Conservation (phyloP, 257 asterid species). For the Ehretia macrophylla region DNA sequence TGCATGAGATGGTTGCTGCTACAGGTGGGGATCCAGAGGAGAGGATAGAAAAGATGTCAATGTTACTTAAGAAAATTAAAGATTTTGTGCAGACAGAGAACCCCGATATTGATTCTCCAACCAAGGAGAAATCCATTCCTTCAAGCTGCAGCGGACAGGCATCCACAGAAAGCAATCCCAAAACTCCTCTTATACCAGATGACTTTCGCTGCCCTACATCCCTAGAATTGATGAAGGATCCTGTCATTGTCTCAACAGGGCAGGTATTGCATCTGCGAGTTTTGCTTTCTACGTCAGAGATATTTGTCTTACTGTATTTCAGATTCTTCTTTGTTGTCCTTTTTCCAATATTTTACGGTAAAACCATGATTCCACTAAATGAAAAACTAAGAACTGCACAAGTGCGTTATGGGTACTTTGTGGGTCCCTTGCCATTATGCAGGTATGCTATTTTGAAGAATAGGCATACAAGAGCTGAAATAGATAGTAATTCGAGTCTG, state of each 20-base stretch:
- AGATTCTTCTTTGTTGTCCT: too few species aligned
- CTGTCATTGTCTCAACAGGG: constrained; percentile 97
- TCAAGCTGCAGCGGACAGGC: constrained; percentile 47
- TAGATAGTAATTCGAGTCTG: too few species aligned
- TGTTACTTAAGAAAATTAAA: constrained; percentile 77
- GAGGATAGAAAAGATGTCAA: constrained; percentile 90
- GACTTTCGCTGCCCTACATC: constrained; percentile 98
- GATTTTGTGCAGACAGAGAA: constrained; percentile 83
- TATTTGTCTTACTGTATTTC: neutral
- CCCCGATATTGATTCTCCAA: constrained; percentile 48
- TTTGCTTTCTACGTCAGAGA: neutral
- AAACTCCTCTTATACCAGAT: constrained; percentile 73
- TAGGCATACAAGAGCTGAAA: too few species aligned
- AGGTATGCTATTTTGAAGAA: too few species aligned
- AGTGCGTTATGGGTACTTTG: too few species aligned
- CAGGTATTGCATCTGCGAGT: constrained; percentile 51
- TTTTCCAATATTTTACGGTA: too few species aligned
- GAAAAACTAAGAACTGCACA: too few species aligned
- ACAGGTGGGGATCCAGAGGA: constrained; percentile 90
- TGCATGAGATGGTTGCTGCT: constrained; percentile 88
- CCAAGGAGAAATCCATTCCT: constrained; percentile 45
- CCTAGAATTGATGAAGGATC: constrained; percentile 91
- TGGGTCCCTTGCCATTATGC: too few species aligned
- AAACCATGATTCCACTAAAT: too few species aligned
- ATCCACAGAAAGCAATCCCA: constrained; percentile 37